A percentile compares a stretch with the other conserved stretches of the same genome.
Conservation (phyloP, 371 early-diverging fungal genomes). For the Nematocida parisii region DNA sequence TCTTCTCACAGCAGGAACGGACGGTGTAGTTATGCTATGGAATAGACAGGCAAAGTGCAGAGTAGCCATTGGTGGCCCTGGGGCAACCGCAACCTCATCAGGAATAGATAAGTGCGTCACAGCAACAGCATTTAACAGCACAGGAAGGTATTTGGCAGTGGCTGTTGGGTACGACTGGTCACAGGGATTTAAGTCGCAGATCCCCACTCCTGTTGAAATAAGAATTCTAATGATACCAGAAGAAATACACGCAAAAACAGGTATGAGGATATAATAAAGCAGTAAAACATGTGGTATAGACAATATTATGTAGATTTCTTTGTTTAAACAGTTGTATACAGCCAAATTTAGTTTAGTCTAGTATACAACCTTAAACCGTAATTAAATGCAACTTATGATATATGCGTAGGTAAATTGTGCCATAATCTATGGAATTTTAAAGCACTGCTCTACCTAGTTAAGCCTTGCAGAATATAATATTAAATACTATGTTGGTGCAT, state of each 20-base stretch:
- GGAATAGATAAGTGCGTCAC: slow-evolving; percentile 73
- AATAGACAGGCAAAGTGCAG: slow-evolving; percentile 84
- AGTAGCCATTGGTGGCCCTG: slow-evolving; percentile 68
- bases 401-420: too few species aligned
- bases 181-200: slow-evolving; percentile 75
- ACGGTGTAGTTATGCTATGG: slow-evolving; percentile 85
- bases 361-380: too few species aligned
- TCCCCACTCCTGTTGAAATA: slow-evolving; percentile 47
- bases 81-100: not conserved
- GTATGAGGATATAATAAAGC: slow-evolving; percentile 2
- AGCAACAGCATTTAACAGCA: slow-evolving; percentile 77
- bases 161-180: slow-evolving; percentile 90
- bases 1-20: slow-evolving; percentile 82
- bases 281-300: not conserved
- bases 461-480: too few species aligned
- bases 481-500: too few species aligned
- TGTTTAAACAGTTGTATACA: too few species aligned
- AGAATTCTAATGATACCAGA: slow-evolving; percentile 30
- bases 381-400: too few species aligned
- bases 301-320: not conserved
- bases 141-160: slow-evolving; percentile 84
- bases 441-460: too few species aligned
- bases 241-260: slow-evolving; percentile 16
- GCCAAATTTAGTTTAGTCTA: too few species aligned
- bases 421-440: too few species aligned